A percentile compares a stretch with the other conserved stretches of the same genome.
phyloP scores from a whole-genome alignment of 2,329 filamentous ascomycete species.

The Hymenoscyphus salicellus region DNA sequence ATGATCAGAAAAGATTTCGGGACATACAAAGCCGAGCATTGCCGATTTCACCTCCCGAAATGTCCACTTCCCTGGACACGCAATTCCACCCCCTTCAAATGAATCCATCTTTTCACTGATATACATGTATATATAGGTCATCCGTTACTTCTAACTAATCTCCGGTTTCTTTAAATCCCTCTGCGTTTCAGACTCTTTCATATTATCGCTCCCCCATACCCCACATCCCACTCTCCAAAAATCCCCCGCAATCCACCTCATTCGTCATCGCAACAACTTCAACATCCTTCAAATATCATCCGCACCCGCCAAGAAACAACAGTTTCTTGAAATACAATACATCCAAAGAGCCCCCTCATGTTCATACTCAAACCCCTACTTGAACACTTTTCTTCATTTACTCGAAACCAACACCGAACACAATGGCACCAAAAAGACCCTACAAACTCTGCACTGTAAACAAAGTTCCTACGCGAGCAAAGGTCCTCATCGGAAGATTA shows the following conservation, averaged over 20 bases:
- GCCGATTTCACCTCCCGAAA: neutral
- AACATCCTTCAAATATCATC: neutral
- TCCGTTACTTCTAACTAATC: neutral
- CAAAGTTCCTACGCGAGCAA: conserved; percentile 63
- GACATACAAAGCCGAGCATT: neutral
- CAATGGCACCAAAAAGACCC: conserved; percentile 47
- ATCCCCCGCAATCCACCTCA: neutral
- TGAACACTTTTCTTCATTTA: neutral
- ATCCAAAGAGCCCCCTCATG: no score
- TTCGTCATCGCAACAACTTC: neutral
- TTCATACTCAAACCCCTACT: no score
- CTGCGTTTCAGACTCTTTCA: neutral
- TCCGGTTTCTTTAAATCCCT: neutral
- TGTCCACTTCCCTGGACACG: neutral
- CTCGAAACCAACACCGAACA: neutral
- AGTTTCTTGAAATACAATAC: no score
- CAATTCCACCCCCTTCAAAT: neutral
- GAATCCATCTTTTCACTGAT: neutral
- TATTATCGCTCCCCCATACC: neutral
- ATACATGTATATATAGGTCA: neutral
- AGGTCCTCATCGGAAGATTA: conserved; percentile 58
- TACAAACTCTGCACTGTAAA: conserved; percentile 67
- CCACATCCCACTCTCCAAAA: neutral
- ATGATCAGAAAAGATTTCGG: neutral
- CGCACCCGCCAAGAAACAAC: no score